Evolutionary conservation across 768 basidiomycete genomes (phyloP), one percentile per base, ranked within the genome.

Genomic region (Dentipellis fragilis): DNA sequence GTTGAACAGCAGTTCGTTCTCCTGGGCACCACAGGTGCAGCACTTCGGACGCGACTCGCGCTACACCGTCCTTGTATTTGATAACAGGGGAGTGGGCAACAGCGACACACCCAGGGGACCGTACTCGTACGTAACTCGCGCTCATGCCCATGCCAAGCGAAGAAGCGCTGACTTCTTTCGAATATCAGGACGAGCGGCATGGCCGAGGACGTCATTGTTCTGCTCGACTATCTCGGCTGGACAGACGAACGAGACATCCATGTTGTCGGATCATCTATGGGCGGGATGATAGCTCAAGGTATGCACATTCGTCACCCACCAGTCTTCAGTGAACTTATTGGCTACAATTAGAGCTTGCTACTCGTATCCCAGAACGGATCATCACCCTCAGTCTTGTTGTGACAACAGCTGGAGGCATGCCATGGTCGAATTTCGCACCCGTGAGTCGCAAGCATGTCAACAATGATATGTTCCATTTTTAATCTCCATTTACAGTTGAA

Each of bases 271-370:
- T 69, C 80, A 21, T 89, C 87, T 39, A 67, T 93, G 4, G 90
- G 90, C 2, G 89, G 89, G 4, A 92, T 91, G 89, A 88, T 89
- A 51, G 80, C 87, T 0, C 85, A 88, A 70, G 84, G 86, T 85
- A 57, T 12, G 59, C 39, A 23, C 9, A 35, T n/a, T 36, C 29
- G 16, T 37, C 7, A 7, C 10, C 21, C 46, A 17, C 17, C 23
- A 39, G 38, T 42, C 14, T 10, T 14, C 22, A 29, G 6, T 8
- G 4, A 39, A 29, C 34, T 22, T 48, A 11, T 51, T 51, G 10
- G 51, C n/a, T 8, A n/a, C 10, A 2, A n/a, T 42, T 22, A 90
- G 90, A 92, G 62, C 73, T 92, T 2, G 80, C 88, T 0, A 73
- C 66, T 46, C 76, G 77, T 19, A 83, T 89, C 36, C 82, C 87